Base-by-base conservation (phyloP, 2,329 filamentous ascomycete species). In the Pyrenophora teres region DNA sequence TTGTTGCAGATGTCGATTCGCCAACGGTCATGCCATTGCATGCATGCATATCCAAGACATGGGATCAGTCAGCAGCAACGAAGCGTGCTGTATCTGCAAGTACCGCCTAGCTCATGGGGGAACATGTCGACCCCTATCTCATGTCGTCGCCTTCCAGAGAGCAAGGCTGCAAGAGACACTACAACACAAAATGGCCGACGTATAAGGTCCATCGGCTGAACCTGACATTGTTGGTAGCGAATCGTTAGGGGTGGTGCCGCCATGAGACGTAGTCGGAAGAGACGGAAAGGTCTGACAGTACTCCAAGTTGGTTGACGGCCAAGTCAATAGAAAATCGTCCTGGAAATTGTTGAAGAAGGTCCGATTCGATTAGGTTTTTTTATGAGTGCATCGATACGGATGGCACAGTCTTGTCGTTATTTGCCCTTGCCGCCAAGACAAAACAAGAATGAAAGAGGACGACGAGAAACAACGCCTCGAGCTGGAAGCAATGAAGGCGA, bases 1-100 rank as follows among this genome's bases (percentile, higher is more conserved):
- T 19, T 73, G 70, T 50, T 63, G 64, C 36, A 63, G 69, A 13
- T 68, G 68, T 25, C 60, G 59, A 25, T 47, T 59, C 6, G 56
- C 63, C 23, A 44, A 62, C 21, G 58, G 61, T 19, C 47, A 52
- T 38, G 48, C 46, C 37, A 59, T 63, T 9, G 59, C 60, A 3
- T 71, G 67, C 52, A 46, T 54, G 4, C 64, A 69, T 35, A 38
- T 57, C 4, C 62, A 67, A 40, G 60, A 49, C 33, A 57, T 68
- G n/a, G 64, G 66, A 3, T 56, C 64, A 2, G 44, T 52, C 12
- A 67, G 65, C 40, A 64, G 62, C 23, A 57, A 46, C 18, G 60
- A 63, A 5, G 18, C 30, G 0, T 69, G 66, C 39, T 37, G 36
- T 7, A 50, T 55, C 5, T 71, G 67, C 50, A 61, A 44, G 15